Percentiles rank a stretch among this genome's conserved stretches.
phyloP scores from a whole-genome alignment of 345 rosid genomes.

The Murraya koenigii region DNA sequence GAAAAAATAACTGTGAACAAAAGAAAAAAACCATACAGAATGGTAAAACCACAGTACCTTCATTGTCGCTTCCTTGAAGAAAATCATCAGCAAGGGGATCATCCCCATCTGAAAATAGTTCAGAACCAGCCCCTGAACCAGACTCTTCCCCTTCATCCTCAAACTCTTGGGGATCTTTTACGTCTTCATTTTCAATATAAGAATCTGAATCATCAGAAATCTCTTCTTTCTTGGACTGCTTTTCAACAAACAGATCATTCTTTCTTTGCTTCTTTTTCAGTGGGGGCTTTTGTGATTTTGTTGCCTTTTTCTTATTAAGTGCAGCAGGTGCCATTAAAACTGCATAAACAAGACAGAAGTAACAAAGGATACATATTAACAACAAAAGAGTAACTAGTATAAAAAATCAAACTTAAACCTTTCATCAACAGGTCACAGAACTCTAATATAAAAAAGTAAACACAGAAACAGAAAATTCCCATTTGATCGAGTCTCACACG shows the following conservation, averaged over 20 bases:
- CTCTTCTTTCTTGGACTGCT: conserved; percentile 32
- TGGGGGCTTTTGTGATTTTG: conserved; percentile 37
- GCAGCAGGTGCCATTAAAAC: conserved; percentile 41
- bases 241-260: conserved; percentile 35
- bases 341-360: neutral
- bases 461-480: neutral
- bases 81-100: conserved; percentile 62
- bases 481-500: neutral
- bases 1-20: neutral
- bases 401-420: neutral
- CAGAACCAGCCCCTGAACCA: conserved; percentile 48
- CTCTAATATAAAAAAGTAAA: neutral
- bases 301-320: conserved; percentile 50
- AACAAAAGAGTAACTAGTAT: neutral
- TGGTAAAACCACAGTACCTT: conserved; percentile 32
- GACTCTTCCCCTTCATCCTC: conserved; percentile 39
- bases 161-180: conserved; percentile 34
- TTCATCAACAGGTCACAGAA: neutral
- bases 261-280: conserved; percentile 56
- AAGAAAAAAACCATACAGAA: neutral
- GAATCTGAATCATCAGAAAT: conserved; percentile 48
- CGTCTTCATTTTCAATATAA: conserved; percentile 38
- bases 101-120: conserved; percentile 49
- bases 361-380: neutral
- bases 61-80: conserved; percentile 46